Base-by-base conservation (phyloP, 1,284 basidiomycete genomes). In the Cutaneotrichosporon arboriforme region DNA sequence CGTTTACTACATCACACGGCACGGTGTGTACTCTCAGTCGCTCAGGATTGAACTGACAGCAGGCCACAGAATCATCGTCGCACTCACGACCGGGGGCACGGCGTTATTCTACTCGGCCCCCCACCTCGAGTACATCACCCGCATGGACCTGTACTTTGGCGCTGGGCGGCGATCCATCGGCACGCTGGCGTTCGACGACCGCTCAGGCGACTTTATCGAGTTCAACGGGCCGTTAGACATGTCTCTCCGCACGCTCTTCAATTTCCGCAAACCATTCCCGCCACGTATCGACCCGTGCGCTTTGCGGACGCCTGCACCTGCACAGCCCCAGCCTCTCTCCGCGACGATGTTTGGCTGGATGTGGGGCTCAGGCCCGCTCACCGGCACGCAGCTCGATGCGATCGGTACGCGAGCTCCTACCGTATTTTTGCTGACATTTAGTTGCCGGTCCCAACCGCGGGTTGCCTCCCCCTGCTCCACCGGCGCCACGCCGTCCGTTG, bases 51-150 rank as follows among this genome's bases (percentile, higher is more conserved):
- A 17, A 3, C 36, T 41, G 21, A 43, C 34, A 3, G 33, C 50
- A 75, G 74, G 70, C 14, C 63, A 71, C 45, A 68, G 78, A 58
- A 83, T 82, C 1, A 70, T 90, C 17, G 81, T 86, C 14, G 82
- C 81, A 14, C 80, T 85, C 58, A 86, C 84, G 0, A 81, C 81
- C 47, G 62, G 78, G 8, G 73, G 74, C 7, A 78, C 81, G 21
- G 81, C 77, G 0, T 70, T 84, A 7, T 77, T 84, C 12, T 89
- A 88, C 73, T 83, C 86, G 0, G 75, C 89, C 9, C 88, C 88
- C 3, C 76, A 79, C 60, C 59, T 77, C 18, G 65, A 74, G 47
- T 68, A 59, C 33, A 69, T 76, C 46, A 72, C 70, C 2, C 57
- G 66, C 13, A 48, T 71, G 31, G 66, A 70, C 44, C 58, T 75